These are phyloP conservation scores for Aspergillus asperescens DNA, from an alignment of 495 filamentous ascomycete genomes.

Conservation along the genomic window DNA sequence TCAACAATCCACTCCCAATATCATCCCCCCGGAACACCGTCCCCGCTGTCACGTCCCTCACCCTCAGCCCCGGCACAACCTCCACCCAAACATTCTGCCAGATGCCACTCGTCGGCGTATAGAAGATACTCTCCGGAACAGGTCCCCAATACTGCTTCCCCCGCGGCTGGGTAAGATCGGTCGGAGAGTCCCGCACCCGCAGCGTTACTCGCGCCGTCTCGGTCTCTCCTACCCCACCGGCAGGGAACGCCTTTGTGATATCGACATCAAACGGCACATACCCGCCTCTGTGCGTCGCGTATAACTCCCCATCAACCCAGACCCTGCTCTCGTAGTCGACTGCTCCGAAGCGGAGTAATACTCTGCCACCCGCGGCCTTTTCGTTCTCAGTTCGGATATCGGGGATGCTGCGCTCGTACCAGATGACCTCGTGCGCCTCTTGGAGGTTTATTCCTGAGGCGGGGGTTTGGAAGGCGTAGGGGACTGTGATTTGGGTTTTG, in stretches of 20 bases:
- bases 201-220: conserved; percentile 20
- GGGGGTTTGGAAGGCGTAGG: conserved; percentile 53
- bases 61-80: conserved; percentile 27
- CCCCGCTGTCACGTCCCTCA: conserved; percentile 27
- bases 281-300: conserved; percentile 31
- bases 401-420: conserved; percentile 50
- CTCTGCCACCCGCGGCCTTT: conserved; percentile 10
- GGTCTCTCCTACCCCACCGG: background rate
- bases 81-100: conserved; percentile 38
- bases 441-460: conserved; percentile 51
- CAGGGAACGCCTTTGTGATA: conserved; percentile 22
- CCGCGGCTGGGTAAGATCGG: conserved; percentile 34
- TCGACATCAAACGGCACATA: conserved; percentile 38
- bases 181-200: conserved; percentile 30
- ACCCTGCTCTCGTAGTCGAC: conserved; percentile 36
- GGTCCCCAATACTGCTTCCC: conserved; percentile 40
- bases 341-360: conserved; percentile 34
- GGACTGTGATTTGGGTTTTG: conserved; percentile 48
- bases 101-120: conserved; percentile 35
- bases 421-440: conserved; percentile 54
- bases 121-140: conserved; percentile 38
- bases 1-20: conserved; percentile 24
- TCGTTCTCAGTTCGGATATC: conserved; percentile 39
- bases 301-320: conserved; percentile 26
- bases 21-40: conserved; percentile 33